These are phyloP conservation scores for Phlegmacium glaucopus DNA, from an alignment of 768 basidiomycete genomes.

Conservation along the genomic window DNA sequence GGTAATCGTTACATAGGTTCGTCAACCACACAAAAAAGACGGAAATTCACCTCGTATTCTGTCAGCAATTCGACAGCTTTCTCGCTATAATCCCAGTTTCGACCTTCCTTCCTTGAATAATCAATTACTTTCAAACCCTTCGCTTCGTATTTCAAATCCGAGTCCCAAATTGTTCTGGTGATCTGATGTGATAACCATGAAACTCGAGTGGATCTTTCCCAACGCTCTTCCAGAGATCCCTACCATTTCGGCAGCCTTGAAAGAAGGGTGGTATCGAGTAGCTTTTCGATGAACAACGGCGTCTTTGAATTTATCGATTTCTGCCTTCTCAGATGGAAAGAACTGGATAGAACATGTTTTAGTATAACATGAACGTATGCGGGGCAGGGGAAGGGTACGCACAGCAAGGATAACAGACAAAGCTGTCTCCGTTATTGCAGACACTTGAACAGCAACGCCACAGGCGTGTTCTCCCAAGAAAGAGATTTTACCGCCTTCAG, in stretches of 20 bases:
- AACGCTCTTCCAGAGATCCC: conserved; percentile 76
- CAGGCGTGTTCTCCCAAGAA: conserved; percentile 95
- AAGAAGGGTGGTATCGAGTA: conserved; percentile 73
- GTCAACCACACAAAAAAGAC: conserved; percentile 31
- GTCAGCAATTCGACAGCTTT: conserved; percentile 76
- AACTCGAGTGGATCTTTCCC: conserved; percentile 89
- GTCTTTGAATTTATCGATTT: conserved; percentile 74
- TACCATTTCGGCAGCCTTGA: conserved; percentile 70
- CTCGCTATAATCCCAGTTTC: conserved; percentile 92
- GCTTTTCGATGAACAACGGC: conserved; percentile 54
- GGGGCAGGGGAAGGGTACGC: conserved; percentile 15
- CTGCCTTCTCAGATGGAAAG: conserved; percentile 79
- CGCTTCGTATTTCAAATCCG: conserved; percentile 91
- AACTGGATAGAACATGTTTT: too few relatives aligned
- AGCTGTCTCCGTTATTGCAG: conserved; percentile 60
- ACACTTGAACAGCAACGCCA: conserved; percentile 92
- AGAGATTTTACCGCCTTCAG: conserved; percentile 86
- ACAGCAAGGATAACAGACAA: conserved; percentile 90
- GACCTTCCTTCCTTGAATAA: conserved; percentile 81
- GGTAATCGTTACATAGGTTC: neutral
- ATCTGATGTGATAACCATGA: conserved; percentile 81
- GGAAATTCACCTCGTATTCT: conserved; percentile 69
- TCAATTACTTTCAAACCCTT: conserved; percentile 92
- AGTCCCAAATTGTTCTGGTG: conserved; percentile 82
- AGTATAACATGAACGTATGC: conserved; percentile 1